Percentiles rank a stretch among this genome's conserved stretches.
phyloP scores from a whole-genome alignment of 371 early-diverging fungal species.

The Mucor velutinosus region DNA sequence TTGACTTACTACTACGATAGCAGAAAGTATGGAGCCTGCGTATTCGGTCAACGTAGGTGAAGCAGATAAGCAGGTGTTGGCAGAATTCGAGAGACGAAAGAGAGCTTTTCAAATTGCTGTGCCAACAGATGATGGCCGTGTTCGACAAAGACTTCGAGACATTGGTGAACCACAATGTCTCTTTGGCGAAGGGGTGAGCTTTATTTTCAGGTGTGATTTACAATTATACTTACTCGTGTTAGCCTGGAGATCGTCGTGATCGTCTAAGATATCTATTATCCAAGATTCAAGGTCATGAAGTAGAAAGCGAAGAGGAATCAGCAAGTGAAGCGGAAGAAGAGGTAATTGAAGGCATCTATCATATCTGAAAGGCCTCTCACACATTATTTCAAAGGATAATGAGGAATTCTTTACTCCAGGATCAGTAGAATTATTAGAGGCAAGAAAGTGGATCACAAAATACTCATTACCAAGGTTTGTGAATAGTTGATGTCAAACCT shows the following conservation, averaged over 20 bases:
- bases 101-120: conserved; percentile 82
- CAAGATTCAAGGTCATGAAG: conserved; percentile 50
- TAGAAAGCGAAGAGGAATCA: conserved; percentile 56
- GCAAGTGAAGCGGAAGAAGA: conserved; percentile 43
- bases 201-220: not conserved
- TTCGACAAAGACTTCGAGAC: conserved; percentile 76
- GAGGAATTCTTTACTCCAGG: conserved; percentile 94
- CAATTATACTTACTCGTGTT: not conserved
- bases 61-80: conserved; percentile 74
- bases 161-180: conserved; percentile 86
- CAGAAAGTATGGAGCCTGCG: conserved; percentile 42
- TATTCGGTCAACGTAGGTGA: conserved; percentile 56
- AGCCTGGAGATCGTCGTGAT: conserved; percentile 89
- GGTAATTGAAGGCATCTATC: not conserved
- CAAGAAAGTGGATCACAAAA: conserved; percentile 73
- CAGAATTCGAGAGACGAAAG: conserved; percentile 85
- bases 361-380: not conserved
- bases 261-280: conserved; percentile 79
- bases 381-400: conserved; percentile 23
- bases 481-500: not conserved
- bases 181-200: conserved; percentile 91
- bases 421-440: conserved; percentile 65
- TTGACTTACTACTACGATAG: conserved; percentile 8
- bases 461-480: conserved; percentile 77
- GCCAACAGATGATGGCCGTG: conserved; percentile 90